Percentiles rank a stretch among this genome's conserved stretches.
Evolutionary conservation across 768 basidiomycete genomes (phyloP).

Genomic region (Russula lepida): DNA sequence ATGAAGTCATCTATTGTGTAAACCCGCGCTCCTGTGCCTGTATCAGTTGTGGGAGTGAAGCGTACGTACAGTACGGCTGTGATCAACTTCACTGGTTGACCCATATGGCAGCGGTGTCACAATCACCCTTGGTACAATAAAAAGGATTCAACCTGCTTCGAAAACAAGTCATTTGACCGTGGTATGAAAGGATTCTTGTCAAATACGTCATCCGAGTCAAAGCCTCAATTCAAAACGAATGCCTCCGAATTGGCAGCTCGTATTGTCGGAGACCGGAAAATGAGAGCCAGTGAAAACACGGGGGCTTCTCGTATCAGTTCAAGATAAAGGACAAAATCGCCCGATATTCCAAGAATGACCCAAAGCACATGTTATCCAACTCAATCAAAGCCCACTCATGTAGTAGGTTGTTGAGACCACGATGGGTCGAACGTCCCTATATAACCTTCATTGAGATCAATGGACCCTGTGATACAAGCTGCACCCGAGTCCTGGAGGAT

Average conservation of each 20-base stretch:
- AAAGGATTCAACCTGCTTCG: not conserved
- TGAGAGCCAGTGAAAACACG: not conserved
- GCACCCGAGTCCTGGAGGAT: not conserved
- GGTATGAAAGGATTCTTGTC: not conserved
- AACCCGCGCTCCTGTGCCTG: not conserved
- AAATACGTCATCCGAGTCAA: not conserved
- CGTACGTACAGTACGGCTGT: not conserved
- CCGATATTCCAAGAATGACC: not conserved
- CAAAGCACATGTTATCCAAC: not conserved
- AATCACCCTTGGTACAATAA: not conserved
- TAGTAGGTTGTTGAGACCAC: not conserved
- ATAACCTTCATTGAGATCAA: not conserved
- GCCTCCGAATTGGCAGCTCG: not conserved
- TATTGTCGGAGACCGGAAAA: not conserved
- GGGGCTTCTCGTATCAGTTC: not conserved
- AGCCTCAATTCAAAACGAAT: not conserved
- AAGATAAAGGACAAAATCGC: not conserved
- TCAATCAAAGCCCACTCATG: not conserved
- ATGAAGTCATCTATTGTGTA: not conserved
- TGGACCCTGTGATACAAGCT: slow-evolving; percentile 7
- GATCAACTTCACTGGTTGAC: no score
- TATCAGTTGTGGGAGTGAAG: no score
- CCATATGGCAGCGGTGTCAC: not conserved
- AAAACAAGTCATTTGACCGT: not conserved
- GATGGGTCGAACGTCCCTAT: not conserved